Conservation (phyloP, 2,329 filamentous ascomycete genomes). For the Colletotrichum siamense region DNA sequence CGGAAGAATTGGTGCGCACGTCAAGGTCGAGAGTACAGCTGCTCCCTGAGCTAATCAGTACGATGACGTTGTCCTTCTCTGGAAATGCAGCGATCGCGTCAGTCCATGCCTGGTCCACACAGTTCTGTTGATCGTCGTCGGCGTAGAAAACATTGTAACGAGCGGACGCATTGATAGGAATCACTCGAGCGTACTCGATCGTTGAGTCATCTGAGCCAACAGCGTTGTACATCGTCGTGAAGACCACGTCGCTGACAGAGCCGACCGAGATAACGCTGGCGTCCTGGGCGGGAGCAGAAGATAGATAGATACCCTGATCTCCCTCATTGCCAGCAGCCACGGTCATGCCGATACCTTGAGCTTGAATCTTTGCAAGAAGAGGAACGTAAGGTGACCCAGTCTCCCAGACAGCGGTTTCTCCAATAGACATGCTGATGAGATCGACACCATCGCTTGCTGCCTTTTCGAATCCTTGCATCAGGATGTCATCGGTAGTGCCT, state of each 20-base stretch:
- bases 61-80: not conserved
- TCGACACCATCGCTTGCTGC: conserved; percentile 10
- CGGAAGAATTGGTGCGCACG: not conserved
- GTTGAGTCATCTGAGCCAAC: conserved; percentile 5
- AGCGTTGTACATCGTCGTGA: conserved; percentile 9
- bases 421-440: conserved; percentile 15
- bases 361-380: conserved; percentile 5
- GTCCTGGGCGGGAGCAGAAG: conserved; percentile 1
- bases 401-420: conserved; percentile 6
- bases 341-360: conserved; percentile 9
- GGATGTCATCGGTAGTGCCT: conserved; percentile 5
- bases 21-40: not conserved
- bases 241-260: conserved; percentile 3
- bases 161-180: not conserved
- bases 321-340: conserved; percentile 10
- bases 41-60: not conserved
- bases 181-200: conserved; percentile 5
- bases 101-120: not conserved
- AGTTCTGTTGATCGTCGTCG: conserved; percentile 5
- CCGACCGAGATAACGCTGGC: conserved; percentile 1
- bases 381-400: not conserved
- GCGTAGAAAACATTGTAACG: conserved; percentile 4
- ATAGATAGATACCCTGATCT: not conserved
- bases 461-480: conserved; percentile 8
- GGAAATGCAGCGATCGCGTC: conserved; percentile 1